These are phyloP conservation scores for Phytophthora citricola DNA, from an alignment of 352 stramenopile species.

Conservation along the genomic window DNA sequence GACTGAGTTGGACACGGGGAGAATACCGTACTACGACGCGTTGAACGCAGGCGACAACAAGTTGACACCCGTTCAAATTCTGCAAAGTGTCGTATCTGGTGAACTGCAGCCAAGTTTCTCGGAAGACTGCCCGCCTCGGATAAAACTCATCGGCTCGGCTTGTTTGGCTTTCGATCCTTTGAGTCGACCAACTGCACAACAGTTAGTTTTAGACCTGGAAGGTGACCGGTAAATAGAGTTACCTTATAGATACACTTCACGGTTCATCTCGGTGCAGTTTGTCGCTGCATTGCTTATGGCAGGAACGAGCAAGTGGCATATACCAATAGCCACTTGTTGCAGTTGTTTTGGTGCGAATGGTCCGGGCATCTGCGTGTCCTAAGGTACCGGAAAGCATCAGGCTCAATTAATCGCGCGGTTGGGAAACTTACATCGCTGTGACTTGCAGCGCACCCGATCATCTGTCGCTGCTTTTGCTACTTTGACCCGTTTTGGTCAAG, in stretches of 20 bases:
- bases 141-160: conserved; percentile 30
- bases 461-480: conserved; percentile 1
- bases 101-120: conserved; percentile 49
- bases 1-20: conserved; percentile 46
- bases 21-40: conserved; percentile 38
- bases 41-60: conserved; percentile 14
- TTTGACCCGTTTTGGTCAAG: conserved; percentile 4
- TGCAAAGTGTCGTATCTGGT: conserved; percentile 51
- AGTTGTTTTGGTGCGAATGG: not conserved
- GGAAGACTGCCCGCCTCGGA: conserved; percentile 41
- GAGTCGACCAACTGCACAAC: conserved; percentile 8
- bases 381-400: not conserved
- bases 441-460: conserved; percentile 6
- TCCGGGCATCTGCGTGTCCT: conserved; percentile 9
- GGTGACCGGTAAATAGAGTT: not conserved
- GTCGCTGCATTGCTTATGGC: not conserved
- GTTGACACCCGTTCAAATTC: conserved; percentile 44
- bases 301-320: no score
- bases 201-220: conserved; percentile 13
- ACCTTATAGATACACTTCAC: not conserved
- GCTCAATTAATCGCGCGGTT: no score
- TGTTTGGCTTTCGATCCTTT: conserved; percentile 24
- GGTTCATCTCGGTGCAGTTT: not conserved
- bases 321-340: not conserved
- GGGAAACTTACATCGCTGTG: not conserved